A percentile compares a stretch with the other conserved stretches of the same genome.
phyloP scores from a whole-genome alignment of 352 stramenopile species.

The Phytopythium montanum region DNA sequence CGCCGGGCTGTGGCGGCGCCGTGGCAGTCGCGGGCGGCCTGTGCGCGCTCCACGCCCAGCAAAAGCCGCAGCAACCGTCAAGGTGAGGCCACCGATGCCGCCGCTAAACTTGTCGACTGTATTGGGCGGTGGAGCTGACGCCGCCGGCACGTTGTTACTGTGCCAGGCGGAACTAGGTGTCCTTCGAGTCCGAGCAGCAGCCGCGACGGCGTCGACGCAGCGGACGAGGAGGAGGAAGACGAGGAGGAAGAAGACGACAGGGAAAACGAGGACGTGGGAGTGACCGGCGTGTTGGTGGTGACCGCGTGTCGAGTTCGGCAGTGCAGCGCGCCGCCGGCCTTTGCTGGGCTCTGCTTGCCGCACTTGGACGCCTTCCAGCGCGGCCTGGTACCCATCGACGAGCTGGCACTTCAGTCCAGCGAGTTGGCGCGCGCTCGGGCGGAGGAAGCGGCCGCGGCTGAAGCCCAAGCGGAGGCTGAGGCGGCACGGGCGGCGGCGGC shows the following conservation, averaged over 20 bases:
- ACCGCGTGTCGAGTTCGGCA: constrained; percentile 35
- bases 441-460: constrained; percentile 16
- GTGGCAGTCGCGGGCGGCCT: constrained; percentile 42
- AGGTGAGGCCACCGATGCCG: no score
- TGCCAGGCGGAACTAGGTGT: constrained; percentile 8
- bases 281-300: constrained; percentile 12
- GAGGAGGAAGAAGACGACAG: constrained; percentile 6
- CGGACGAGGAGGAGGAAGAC: not conserved
- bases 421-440: constrained; percentile 19
- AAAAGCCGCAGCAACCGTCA: constrained; percentile 17
- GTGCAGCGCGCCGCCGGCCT: constrained; percentile 21
- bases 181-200: not conserved
- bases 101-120: no score
- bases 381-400: constrained; percentile 52
- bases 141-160: not conserved
- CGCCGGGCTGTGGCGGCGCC: constrained; percentile 34
- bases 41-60: constrained; percentile 46
- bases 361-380: constrained; percentile 50
- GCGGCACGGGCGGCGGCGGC: constrained; percentile 10
- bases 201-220: constrained; percentile 5
- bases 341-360: constrained; percentile 36
- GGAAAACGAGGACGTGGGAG: constrained; percentile 24
- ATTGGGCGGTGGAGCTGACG: not conserved
- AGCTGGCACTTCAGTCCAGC: constrained; percentile 47
- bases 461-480: constrained; percentile 14